Conservation (phyloP, 176 grass and related monocot genomes). For the Carex scoparia region DNA sequence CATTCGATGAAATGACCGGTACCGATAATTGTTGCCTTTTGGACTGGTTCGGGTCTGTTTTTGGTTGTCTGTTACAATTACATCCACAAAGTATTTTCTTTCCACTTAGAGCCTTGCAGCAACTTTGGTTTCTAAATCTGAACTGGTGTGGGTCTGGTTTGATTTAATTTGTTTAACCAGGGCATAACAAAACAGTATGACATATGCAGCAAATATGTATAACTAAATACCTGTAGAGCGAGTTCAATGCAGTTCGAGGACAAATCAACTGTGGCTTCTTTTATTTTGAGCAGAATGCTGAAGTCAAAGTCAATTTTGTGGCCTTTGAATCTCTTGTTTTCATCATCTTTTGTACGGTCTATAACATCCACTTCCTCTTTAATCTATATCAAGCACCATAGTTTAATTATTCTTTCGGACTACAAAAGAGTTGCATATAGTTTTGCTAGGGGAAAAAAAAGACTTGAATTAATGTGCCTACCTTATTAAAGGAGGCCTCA, state of each 20-base stretch:
- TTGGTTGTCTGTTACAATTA: neutral
- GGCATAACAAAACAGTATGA: neutral
- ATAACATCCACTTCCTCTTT: conserved; percentile 60
- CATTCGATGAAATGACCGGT: neutral
- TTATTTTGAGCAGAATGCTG: conserved; percentile 37
- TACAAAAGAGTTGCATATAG: neutral
- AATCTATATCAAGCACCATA: conserved; percentile 31
- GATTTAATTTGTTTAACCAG: neutral
- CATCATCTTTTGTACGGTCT: conserved; percentile 55
- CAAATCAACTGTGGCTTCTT: conserved; percentile 56
- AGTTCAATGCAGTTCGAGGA: conserved; percentile 63
- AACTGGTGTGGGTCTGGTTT: neutral
- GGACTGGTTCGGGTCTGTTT: neutral
- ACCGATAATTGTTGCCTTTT: neutral
- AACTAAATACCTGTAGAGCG: conserved; percentile 38
- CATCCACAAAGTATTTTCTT: neutral
- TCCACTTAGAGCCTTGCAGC: neutral
- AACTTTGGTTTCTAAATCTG: neutral
- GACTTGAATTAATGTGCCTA: neutral
- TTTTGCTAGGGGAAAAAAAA: neutral
- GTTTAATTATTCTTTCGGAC: neutral
- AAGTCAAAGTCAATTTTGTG: conserved; percentile 51
- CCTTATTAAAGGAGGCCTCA: conserved; percentile 54
- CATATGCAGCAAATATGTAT: neutral
- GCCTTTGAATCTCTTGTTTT: conserved; percentile 44